A percentile compares a stretch with the other conserved stretches of the same genome.
phyloP scores from a whole-genome alignment of 805 yeast species.

The Ogataea salicorniae region DNA sequence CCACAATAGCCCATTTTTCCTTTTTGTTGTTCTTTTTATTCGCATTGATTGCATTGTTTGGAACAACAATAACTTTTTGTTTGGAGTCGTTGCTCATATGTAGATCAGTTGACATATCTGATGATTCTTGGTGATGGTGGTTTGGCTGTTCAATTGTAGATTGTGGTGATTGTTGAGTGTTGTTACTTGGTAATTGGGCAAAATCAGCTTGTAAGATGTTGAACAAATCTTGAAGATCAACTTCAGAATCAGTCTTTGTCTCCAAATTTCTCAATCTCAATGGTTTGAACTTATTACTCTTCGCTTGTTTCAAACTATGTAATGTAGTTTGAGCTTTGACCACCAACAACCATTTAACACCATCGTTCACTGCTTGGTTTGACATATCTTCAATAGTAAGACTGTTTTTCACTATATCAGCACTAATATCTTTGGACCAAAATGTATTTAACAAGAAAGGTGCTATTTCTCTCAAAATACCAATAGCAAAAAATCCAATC shows the following conservation, averaged over 20 bases:
- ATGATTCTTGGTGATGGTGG: neutral
- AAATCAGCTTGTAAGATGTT: conserved; percentile 31
- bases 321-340: conserved; percentile 59
- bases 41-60: conserved; percentile 78
- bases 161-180: neutral
- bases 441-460: conserved; percentile 55
- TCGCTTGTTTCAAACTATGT: conserved; percentile 14
- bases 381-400: conserved; percentile 57
- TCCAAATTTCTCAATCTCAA: conserved; percentile 63
- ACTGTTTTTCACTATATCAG: conserved; percentile 56
- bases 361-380: conserved; percentile 58
- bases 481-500: conserved; percentile 61
- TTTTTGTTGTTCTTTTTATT: conserved; percentile 68
- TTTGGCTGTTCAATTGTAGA: neutral
- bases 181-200: neutral
- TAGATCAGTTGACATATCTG: neutral
- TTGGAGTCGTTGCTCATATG: conserved; percentile 14
- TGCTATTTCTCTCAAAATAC: conserved; percentile 54
- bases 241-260: conserved; percentile 61
- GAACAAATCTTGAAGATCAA: conserved; percentile 63
- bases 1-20: conserved; percentile 74
- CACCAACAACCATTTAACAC: conserved; percentile 70
- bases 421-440: conserved; percentile 76
- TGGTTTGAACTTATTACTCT: conserved; percentile 64
- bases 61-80: conserved; percentile 61